phyloP scores from a whole-genome alignment of 257 asterid species.

The Nicotiana obtusifolia region DNA sequence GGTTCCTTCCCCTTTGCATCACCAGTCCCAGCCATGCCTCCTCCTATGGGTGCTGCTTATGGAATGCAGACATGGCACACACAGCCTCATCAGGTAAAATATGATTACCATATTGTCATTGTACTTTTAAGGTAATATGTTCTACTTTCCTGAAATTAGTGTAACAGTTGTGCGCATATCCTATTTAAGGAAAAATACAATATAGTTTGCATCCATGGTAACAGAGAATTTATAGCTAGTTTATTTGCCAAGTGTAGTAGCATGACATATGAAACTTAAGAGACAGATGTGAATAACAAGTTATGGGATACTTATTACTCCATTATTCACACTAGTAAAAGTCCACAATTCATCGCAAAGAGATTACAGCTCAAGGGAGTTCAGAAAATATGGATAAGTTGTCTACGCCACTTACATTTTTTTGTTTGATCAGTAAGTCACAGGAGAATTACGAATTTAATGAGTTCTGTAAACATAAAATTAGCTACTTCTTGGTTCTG shows the following conservation, averaged over 20 bases:
- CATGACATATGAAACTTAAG: background rate
- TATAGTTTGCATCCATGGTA: background rate
- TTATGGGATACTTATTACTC: no score
- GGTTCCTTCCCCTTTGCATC: slow-evolving; percentile 56
- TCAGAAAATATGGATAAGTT: no score
- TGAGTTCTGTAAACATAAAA: no score
- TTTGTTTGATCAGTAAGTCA: no score
- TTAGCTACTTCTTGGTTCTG: no score
- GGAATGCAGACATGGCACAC: slow-evolving; percentile 78
- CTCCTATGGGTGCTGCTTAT: slow-evolving; percentile 47
- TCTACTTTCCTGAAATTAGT: background rate
- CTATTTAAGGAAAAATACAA: background rate
- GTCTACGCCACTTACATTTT: no score
- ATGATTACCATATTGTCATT: background rate
- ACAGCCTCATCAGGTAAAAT: slow-evolving; percentile 63
- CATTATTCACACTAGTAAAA: background rate
- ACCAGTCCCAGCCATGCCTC: slow-evolving; percentile 44
- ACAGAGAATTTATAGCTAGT: background rate
- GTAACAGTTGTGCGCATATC: background rate
- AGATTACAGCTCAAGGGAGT: background rate
- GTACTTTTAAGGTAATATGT: background rate
- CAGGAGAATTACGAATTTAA: no score
- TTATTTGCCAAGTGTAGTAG: background rate
- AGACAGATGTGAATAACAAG: background rate
- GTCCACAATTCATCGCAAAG: background rate